Evolutionary conservation across 2,329 filamentous ascomycete genomes (phyloP), one percentile per base, ranked within the genome.

Genomic region (Hymenoscyphus fructigenus): DNA sequence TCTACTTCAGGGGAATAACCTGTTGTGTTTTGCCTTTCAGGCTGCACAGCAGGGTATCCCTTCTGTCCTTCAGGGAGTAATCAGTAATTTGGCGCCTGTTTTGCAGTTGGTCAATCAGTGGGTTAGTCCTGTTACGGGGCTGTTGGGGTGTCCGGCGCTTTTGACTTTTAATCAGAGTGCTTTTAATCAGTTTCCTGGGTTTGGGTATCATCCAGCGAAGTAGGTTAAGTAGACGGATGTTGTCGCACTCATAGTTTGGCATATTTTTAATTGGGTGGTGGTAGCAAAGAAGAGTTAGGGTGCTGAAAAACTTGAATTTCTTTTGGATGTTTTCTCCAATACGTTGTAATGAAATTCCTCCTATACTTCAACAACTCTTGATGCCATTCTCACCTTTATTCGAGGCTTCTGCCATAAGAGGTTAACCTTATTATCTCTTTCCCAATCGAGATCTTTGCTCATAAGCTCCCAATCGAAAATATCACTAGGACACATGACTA

Each of bases 1-100:
- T 20, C 73, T 84, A 0, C 71, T 81, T 1, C 68, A 83, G 63
- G 80, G 79, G 23, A 83, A 84, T 74, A 83, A 85, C 66, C 70
- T 80, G 9, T 61, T 79, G 26, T 84, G 82, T 69, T 79, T 80
- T 57, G 3, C 57, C 15, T 61, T 66, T 29, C 65, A 68, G 17
- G 65, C 66, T 17, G 50, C 64, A 2, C 61, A 64, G 41, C 47
- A 38, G n/a, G 61, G 34, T 1, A 57, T 63, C n/a, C 57, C 58
- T 9, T 12, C 20, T 28, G 56, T 57, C 1, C 23, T 65, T 23
- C 14, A 32, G 14, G 67, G 62, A 1, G 56, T 60, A 3, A 29
- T 66, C 1, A 23, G 34, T 6, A 56, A 62, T 20, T 32, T 68
- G 3, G 56, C 57, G 5, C 55, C 55, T 5, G 47, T 62, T 14